These are phyloP conservation scores for Scopulariopsis brevicaulis DNA, from an alignment of 2,329 filamentous ascomycete species.

Conservation along the genomic window DNA sequence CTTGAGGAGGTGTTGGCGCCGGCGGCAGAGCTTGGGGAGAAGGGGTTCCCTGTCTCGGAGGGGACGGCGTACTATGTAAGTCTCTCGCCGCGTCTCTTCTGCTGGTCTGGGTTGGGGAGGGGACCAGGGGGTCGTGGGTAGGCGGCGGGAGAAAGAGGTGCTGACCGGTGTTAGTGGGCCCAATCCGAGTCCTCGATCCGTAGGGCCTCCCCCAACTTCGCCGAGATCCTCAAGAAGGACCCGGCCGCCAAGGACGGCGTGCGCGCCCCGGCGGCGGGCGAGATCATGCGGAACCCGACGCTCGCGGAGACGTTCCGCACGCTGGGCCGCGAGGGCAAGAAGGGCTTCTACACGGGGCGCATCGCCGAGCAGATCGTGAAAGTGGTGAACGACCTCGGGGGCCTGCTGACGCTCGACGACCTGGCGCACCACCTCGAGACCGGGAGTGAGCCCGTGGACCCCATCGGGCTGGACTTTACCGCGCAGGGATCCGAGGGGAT, in stretches of 20 bases:
- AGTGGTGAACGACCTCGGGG: constrained; percentile 65
- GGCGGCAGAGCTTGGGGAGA: constrained; percentile 75
- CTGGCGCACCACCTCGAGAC: constrained; percentile 58
- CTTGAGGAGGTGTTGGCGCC: constrained; percentile 70
- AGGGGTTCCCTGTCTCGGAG: constrained; percentile 84
- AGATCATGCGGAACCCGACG: constrained; percentile 78
- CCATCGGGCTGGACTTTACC: constrained; percentile 71
- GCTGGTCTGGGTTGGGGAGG: background rate
- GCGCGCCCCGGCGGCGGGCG: constrained; percentile 66
- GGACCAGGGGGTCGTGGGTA: background rate
- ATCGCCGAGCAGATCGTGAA: constrained; percentile 74
- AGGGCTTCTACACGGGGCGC: constrained; percentile 80
- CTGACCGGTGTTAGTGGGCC: constrained; percentile 51
- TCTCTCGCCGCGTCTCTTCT: constrained; percentile 9
- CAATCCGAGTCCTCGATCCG: constrained; percentile 51
- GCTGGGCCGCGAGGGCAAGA: constrained; percentile 70
- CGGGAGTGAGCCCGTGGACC: constrained; percentile 68
- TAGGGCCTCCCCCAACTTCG: constrained; percentile 70
- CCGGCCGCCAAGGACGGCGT: constrained; percentile 54
- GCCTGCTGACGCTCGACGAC: constrained; percentile 69
- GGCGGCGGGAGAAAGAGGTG: background rate
- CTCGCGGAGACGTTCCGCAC: constrained; percentile 73
- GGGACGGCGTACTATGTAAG: constrained; percentile 57
- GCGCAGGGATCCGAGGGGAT: constrained; percentile 53
- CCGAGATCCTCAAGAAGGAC: constrained; percentile 79